Evolutionary conservation across 768 basidiomycete species (phyloP), one percentile per base, ranked within the genome.

Genomic region (Porpolomopsis calyptriformis): DNA sequence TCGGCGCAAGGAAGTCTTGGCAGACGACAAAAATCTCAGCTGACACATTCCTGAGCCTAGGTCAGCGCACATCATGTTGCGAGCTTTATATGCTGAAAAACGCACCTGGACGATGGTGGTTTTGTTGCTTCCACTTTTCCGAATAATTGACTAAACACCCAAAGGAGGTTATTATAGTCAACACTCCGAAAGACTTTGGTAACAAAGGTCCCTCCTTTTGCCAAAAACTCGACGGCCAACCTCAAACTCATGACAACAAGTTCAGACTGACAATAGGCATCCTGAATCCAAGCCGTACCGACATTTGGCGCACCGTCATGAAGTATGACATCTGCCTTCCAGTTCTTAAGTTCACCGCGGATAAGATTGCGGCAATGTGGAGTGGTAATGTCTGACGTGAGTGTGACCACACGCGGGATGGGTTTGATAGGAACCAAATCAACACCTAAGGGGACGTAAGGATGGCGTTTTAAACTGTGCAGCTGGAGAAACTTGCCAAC

Each of bases 1-100:
- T 91, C 2, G 96, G 96, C 7, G 93, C 91, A 47, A 89, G 75
- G 68, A 90, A 99, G 48, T 88, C 89, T 47, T 83, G 84, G 64
- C 96, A 99, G 41, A 97, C 89, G 55, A 99, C 96, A 72, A 99
- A 99, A 60, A 99, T 99, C 66, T 99, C 96, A 10, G 96, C 96
- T 36, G 96, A 99, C 36, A 99, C 96, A 67, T 94, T 97, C 69
- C 93, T 93, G 53, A 10, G 31, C 27, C 43, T 31, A 33, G 19
- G 10, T 23, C 16, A 23, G n/a, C 22, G 4, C 9, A 43, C 9
- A 29, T 11, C 16, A 16, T 2, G 26, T 20, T 18, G 36, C 25
- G 25, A 44, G 36, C 45, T 33, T 24, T 33, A 8, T 40, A 6
- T 10, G 25, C 40, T 23, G 46, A 33, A n/a, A 38, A 18, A 50